phyloP scores from a whole-genome alignment of 371 early-diverging fungal species.

The Rhizopus delemar region DNA sequence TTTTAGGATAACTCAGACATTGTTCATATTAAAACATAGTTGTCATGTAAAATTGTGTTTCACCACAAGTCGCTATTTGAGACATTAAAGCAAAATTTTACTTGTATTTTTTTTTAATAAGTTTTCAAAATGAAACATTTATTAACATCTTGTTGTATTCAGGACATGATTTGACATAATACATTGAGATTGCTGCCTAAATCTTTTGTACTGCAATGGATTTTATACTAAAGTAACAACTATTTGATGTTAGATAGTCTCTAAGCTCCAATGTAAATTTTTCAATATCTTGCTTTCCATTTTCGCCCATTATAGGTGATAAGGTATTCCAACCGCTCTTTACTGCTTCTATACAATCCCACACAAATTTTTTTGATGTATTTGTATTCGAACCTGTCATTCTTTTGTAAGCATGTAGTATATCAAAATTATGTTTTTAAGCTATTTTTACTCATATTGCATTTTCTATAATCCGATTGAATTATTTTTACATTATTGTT shows the following conservation, averaged over 20 bases:
- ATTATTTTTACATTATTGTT: conserved; percentile 17
- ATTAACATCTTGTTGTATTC: too few relatives aligned
- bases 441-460: conserved; percentile 23
- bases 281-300: conserved; percentile 4
- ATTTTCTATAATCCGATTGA: conserved; percentile 16
- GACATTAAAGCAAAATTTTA: too few relatives aligned
- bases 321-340: conserved; percentile 19
- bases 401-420: too few relatives aligned
- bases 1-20: too few relatives aligned
- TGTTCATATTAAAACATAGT: too few relatives aligned
- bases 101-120: too few relatives aligned
- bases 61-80: too few relatives aligned
- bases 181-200: not conserved
- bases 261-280: not conserved
- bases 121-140: too few relatives aligned
- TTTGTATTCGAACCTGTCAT: conserved; percentile 18
- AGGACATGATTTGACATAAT: not conserved
- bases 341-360: conserved; percentile 24
- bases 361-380: conserved; percentile 25
- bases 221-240: not conserved
- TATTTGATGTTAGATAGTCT: not conserved
- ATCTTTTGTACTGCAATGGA: not conserved
- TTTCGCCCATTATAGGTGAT: conserved; percentile 17
- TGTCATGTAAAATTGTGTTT: too few relatives aligned
- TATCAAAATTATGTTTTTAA: not conserved